Evolutionary conservation across 108 stramenopile species (phyloP), one percentile per base, ranked within the genome.

Genomic region (Chaetoceros tenuissimus): DNA sequence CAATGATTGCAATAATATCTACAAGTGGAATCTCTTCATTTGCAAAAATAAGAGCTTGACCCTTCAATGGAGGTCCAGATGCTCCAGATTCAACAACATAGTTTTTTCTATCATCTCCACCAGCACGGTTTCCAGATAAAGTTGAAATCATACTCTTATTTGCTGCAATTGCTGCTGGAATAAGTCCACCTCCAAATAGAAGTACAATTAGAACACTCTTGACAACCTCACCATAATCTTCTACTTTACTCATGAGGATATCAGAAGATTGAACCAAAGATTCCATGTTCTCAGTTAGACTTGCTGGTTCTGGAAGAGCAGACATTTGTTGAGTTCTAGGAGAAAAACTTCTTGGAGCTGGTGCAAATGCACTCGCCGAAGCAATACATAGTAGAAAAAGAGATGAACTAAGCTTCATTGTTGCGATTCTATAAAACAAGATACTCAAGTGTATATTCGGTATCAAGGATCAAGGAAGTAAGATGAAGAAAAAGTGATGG

Each of bases 131-230:
- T 24, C 55, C 64, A 40, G 44, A 53, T 20, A 68, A 45, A n/a
- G 67, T 60, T 24, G 48, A 24, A 8, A 67, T 28, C 73, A 74
- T 74, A 2, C 28, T 55, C 21, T 30, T 31, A 27, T 73, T 73
- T 8, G 72, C 67, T 8, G 40, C 28, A 18, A 73, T 63, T 10
- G 57, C 43, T 0, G 72, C 67, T 7, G 72, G 72, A 46, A 73
- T 73, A 25, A 73, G 50, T 20, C 73, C 73, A 0, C 73, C 73
- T 44, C 68, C 73, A 8, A 74, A 63, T 2, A 43, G 24, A 0
- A 74, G 52, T n/a, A 34, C 48, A 18, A 69, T 74, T 23, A 31
- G 16, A 21, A 59, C 58, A 28, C 48, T 57, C 43, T 69, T 65
- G 17, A 45, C 22, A 16, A 59, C 5, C 23, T 59, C 64, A 19